A percentile compares a stretch with the other conserved stretches of the same genome.
These are phyloP conservation scores for Dimargaris cristalligena DNA, from an alignment of 192 early-diverging fungal genomes.

Conservation along the genomic window DNA sequence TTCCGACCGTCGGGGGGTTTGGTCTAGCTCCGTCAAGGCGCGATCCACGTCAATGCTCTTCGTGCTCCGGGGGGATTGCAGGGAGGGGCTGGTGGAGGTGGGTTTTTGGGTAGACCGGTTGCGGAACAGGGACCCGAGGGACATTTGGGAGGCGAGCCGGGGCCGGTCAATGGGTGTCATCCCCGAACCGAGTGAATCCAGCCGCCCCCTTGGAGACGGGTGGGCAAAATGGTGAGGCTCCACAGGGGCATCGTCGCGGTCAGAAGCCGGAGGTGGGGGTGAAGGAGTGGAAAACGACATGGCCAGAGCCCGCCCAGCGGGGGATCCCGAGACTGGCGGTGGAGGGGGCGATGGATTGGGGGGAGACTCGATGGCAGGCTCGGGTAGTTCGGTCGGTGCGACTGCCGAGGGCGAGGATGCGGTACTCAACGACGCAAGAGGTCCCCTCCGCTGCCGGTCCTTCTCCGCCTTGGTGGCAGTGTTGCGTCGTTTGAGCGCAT, in stretches of 20 bases:
- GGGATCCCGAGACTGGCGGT: no score
- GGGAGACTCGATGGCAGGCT: no score
- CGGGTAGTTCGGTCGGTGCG: no score
- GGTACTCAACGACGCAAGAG: no score
- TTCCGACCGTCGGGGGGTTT: no score
- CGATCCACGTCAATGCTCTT: conserved; percentile 7
- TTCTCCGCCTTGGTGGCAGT: background rate
- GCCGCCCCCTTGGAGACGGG: background rate
- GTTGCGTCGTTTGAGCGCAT: conserved; percentile 4
- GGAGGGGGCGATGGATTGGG: no score
- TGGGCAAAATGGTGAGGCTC: background rate
- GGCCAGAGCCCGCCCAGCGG: background rate
- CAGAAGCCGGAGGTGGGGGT: background rate
- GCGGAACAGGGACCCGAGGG: background rate
- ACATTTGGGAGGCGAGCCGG: background rate
- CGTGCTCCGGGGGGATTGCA: conserved; percentile 2
- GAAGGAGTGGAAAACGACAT: background rate
- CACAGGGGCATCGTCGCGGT: background rate
- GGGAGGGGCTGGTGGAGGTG: background rate
- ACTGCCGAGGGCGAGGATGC: no score
- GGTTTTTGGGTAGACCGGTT: conserved; percentile 8
- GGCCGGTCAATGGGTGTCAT: background rate
- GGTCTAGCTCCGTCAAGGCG: no score
- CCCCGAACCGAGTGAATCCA: background rate
- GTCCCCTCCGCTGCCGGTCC: conserved; percentile 6